A percentile compares a stretch with the other conserved stretches of the same genome.
These are phyloP conservation scores for Sporothrix mexicana DNA, from an alignment of 2,329 filamentous ascomycete genomes.

Conservation along the genomic window DNA sequence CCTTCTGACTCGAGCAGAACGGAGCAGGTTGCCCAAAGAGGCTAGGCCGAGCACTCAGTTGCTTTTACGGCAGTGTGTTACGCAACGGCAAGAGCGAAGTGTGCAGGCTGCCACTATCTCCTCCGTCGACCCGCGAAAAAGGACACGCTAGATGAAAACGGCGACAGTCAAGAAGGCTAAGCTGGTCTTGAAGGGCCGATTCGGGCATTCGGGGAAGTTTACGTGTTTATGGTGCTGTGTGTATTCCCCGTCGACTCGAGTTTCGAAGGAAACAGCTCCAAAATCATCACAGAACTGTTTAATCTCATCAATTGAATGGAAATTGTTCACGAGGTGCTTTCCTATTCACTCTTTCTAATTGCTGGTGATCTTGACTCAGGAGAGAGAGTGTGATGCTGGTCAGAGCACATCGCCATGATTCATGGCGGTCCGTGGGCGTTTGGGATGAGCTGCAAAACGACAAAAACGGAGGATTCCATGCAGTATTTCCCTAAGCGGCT, in stretches of 20 bases:
- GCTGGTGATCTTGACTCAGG: not conserved
- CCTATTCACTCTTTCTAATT: not conserved
- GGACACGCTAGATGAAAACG: slow-evolving; percentile 17
- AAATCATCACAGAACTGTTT: too few relatives aligned
- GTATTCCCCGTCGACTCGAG: too few relatives aligned
- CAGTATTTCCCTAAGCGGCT: slow-evolving; percentile 9
- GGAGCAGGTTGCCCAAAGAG: slow-evolving; percentile 28
- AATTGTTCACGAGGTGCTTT: too few relatives aligned
- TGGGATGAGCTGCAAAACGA: not conserved
- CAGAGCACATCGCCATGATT: slow-evolving; percentile 17
- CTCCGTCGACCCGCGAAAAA: not conserved
- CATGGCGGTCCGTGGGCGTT: slow-evolving; percentile 2
- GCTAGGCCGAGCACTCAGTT: not conserved
- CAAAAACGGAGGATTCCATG: slow-evolving; percentile 1
- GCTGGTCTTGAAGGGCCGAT: not conserved
- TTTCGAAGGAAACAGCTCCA: too few relatives aligned
- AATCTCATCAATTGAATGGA: too few relatives aligned
- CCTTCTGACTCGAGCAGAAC: slow-evolving; percentile 34
- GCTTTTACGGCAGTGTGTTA: not conserved
- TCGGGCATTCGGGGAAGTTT: not conserved
- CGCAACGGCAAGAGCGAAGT: slow-evolving; percentile 7
- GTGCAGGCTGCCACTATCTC: not conserved
- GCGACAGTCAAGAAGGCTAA: not conserved
- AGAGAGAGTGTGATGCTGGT: not conserved
- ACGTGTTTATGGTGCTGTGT: slow-evolving; percentile 1